These are phyloP conservation scores for Inonotus hispidus DNA, from an alignment of 1,284 basidiomycete genomes.

Conservation along the genomic window DNA sequence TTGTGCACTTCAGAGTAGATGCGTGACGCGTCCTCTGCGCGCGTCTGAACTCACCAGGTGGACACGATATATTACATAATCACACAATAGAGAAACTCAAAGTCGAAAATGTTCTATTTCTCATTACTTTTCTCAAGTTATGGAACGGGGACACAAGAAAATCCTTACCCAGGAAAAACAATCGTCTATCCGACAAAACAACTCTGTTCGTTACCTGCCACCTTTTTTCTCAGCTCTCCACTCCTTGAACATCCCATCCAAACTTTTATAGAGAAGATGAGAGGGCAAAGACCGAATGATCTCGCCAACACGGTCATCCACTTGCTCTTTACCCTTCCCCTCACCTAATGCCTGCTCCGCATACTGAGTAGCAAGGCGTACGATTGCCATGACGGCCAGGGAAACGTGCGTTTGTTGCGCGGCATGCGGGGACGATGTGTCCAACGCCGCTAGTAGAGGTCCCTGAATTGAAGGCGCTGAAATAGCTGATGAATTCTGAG, in stretches of 20 bases:
- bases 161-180: not conserved
- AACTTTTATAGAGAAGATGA: slow-evolving; percentile 79
- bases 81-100: not conserved
- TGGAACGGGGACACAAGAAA: not conserved
- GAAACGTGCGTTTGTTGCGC: slow-evolving; percentile 90
- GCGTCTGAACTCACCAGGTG: slow-evolving; percentile 4
- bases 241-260: slow-evolving; percentile 92
- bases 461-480: slow-evolving; percentile 56
- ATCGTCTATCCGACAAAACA: not conserved
- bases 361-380: slow-evolving; percentile 77
- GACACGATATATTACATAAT: slow-evolving; percentile 3
- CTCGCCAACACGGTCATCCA: slow-evolving; percentile 79
- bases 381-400: slow-evolving; percentile 86
- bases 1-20: slow-evolving; percentile 2
- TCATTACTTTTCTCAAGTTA: not conserved
- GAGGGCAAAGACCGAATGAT: slow-evolving; percentile 84
- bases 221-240: slow-evolving; percentile 80
- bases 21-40: slow-evolving; percentile 17
- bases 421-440: slow-evolving; percentile 71
- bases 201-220: slow-evolving; percentile 18
- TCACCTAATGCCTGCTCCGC: slow-evolving; percentile 66
- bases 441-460: slow-evolving; percentile 61
- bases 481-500: slow-evolving; percentile 52
- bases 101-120: not conserved
- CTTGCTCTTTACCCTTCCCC: slow-evolving; percentile 57